Evolutionary conservation across 1,284 basidiomycete genomes (phyloP).

Genomic region (Microbotryomycetes sp.): DNA sequence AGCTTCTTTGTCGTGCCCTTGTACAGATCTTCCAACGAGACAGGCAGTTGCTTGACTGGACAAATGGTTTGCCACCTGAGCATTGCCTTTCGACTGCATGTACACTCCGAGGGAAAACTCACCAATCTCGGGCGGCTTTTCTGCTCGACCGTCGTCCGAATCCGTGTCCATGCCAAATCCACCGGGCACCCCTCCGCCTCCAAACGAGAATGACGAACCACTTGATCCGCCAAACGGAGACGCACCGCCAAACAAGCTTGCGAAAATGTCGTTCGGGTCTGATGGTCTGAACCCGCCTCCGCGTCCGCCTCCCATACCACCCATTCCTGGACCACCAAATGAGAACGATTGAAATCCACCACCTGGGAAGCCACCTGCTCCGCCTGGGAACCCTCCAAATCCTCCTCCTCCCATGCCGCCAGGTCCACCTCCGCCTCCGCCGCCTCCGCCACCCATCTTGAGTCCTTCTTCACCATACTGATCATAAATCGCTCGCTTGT

Average conservation of each 20-base stretch:
- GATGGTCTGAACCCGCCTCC: conserved; percentile 57
- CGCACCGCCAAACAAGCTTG: conserved; percentile 51
- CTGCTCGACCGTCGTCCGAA: conserved; percentile 19
- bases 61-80: too few species aligned
- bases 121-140: conserved; percentile 14
- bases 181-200: conserved; percentile 24
- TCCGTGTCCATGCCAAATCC: conserved; percentile 34
- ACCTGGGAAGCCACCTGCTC: conserved; percentile 35
- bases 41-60: conserved; percentile 64
- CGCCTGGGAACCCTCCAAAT: conserved; percentile 25
- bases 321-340: conserved; percentile 52
- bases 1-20: conserved; percentile 79
- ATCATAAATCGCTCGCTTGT: conserved; percentile 90
- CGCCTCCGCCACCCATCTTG: conserved; percentile 53
- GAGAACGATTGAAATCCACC: conserved; percentile 47
- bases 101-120: too few species aligned
- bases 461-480: conserved; percentile 94
- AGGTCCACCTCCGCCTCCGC: conserved; percentile 30
- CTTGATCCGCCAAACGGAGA: background rate
- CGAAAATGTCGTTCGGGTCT: conserved; percentile 88
- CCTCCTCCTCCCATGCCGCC: conserved; percentile 22
- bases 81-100: too few species aligned
- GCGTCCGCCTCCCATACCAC: conserved; percentile 46
- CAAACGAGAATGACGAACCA: conserved; percentile 16
- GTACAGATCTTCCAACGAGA: conserved; percentile 87